Base-by-base conservation (phyloP, 352 stramenopile species). In the Thraustotheca clavata region DNA sequence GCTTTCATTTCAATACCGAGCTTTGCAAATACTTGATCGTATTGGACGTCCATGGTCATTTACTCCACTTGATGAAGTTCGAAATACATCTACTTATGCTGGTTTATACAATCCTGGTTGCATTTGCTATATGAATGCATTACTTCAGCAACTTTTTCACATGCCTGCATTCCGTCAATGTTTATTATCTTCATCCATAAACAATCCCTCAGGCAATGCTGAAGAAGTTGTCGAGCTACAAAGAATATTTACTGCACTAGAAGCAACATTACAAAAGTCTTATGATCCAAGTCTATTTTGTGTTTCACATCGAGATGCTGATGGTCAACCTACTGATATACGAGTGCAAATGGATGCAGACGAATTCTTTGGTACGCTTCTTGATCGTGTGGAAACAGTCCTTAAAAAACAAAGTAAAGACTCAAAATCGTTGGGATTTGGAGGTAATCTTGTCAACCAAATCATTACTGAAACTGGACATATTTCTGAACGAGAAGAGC, bases 61-160 rank as follows among this genome's bases (percentile, higher is more conserved):
- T 43, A 33, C 49, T 1, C 78, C 83, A 6, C 27, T 46, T 7
- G 75, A 93, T 4, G 71, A 76, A 9, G 68, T 88, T 12, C 67
- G 40, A 31, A 7, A 39, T n/a, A 14, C 34, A 22, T n/a, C 65
- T 20, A 22, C 39, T 0, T 74, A 83, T 12, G 84, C 83, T 40
- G 97, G 96, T 7, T 75, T 99, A 0, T 87, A 96, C 40, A 99
- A 99, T 68, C 95, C 97, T 47, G 97, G 97, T 7, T 99, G 95
- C 63, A 98, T 98, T 9, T 99, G 97, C 78, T 99, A 99, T 80
- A 99, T 99, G 95, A 99, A 99, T 74, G 96, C 94, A 0, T 76
- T 99, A 0, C 71, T 99, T 3, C 97, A 99, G 68, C 94, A 99
- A 65, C 76, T 99, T 38, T 99, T 91, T 49, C 84, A 88, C 70